Conservation (phyloP, 768 basidiomycete species). For the Mycena capillaripes region DNA sequence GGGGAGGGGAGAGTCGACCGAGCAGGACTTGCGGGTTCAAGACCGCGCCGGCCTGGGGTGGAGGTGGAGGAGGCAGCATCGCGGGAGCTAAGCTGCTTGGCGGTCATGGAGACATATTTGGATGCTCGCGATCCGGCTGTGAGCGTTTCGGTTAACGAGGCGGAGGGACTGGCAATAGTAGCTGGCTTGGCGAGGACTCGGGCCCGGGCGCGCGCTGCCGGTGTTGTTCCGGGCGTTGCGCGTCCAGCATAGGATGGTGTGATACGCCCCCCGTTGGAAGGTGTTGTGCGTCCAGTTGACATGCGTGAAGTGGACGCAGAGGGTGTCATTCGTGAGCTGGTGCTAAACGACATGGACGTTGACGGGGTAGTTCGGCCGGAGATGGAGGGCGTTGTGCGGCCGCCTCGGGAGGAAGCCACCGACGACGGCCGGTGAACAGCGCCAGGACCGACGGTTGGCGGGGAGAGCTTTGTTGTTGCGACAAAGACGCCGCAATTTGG, state of each 20-base stretch:
- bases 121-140: slow-evolving; percentile 89
- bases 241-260: slow-evolving; percentile 62
- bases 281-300: slow-evolving; percentile 56
- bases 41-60: slow-evolving; percentile 48
- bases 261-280: slow-evolving; percentile 61
- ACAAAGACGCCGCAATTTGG: slow-evolving; percentile 94
- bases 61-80: slow-evolving; percentile 40
- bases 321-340: slow-evolving; percentile 42
- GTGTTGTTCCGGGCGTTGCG: slow-evolving; percentile 53
- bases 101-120: slow-evolving; percentile 88
- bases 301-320: slow-evolving; percentile 43
- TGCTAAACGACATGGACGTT: slow-evolving; percentile 40
- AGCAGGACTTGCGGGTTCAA: slow-evolving; percentile 44
- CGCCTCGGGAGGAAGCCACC: slow-evolving; percentile 79
- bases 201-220: slow-evolving; percentile 49
- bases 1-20: slow-evolving; percentile 44
- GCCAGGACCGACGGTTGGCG: slow-evolving; percentile 75
- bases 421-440: slow-evolving; percentile 76
- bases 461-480: slow-evolving; percentile 82
- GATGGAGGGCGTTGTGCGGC: slow-evolving; percentile 71
- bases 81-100: slow-evolving; percentile 78
- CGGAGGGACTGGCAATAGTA: slow-evolving; percentile 45
- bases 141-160: slow-evolving; percentile 61
- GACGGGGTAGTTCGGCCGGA: slow-evolving; percentile 69
- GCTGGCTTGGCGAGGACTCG: slow-evolving; percentile 49